A percentile compares a stretch with the other conserved stretches of the same genome.
These are phyloP conservation scores for Aspergillus unguis DNA, from an alignment of 2,329 filamentous ascomycete genomes.

Conservation along the genomic window DNA sequence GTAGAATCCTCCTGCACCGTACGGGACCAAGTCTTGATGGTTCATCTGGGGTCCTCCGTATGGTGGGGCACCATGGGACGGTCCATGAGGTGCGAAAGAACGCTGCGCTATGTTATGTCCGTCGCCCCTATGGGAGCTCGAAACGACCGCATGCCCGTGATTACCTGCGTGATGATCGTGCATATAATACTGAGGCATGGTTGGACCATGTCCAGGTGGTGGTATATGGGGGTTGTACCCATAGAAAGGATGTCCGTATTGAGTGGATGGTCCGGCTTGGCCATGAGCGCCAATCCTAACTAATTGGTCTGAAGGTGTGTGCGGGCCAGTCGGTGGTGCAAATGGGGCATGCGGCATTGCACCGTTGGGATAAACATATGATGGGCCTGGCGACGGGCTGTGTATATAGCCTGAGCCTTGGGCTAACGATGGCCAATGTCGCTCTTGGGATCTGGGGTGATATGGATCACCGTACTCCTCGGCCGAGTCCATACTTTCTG, in stretches of 20 bases:
- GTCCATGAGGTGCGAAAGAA: constrained; percentile 26
- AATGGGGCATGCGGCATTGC: constrained; percentile 25
- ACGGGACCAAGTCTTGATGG: constrained; percentile 39
- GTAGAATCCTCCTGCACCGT: constrained; percentile 32
- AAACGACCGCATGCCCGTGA: constrained; percentile 22
- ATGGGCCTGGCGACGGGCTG: constrained; percentile 40
- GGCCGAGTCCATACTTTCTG: constrained; percentile 62
- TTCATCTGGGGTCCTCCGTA: constrained; percentile 31
- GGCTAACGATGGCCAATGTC: constrained; percentile 32
- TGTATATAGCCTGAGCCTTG: constrained; percentile 37
- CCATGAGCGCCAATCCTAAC: constrained; percentile 29
- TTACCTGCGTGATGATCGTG: constrained; percentile 30
- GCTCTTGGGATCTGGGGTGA: constrained; percentile 37
- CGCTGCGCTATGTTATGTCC: constrained; percentile 32
- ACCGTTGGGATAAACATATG: constrained; percentile 35
- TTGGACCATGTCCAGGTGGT: constrained; percentile 21
- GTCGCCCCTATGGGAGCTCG: constrained; percentile 27
- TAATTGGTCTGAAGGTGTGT: constrained; percentile 32
- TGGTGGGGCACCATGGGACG: constrained; percentile 27
- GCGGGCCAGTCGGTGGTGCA: constrained; percentile 23
- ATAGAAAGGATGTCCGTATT: constrained; percentile 28
- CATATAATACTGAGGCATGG: constrained; percentile 27
- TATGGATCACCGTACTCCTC: constrained; percentile 59
- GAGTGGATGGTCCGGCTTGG: constrained; percentile 22
- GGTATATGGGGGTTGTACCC: constrained; percentile 30